phyloP scores from a whole-genome alignment of 257 asterid genomes.

The Cinchona pubescens region DNA sequence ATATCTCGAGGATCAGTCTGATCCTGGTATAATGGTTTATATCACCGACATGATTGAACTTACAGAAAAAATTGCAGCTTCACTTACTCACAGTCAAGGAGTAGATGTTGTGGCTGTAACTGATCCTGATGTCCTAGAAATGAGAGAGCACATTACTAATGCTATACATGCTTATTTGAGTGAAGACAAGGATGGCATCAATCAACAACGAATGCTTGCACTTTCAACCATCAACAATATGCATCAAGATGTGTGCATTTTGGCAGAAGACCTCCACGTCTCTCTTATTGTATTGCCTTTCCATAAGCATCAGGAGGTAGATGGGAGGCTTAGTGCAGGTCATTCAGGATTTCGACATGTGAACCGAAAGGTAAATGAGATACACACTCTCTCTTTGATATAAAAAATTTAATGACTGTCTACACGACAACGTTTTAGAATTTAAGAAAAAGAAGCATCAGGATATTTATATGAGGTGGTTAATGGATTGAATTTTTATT shows the following conservation, averaged over 20 bases:
- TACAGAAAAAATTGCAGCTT: constrained; percentile 69
- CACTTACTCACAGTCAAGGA: constrained; percentile 50
- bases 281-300: constrained; percentile 72
- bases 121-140: constrained; percentile 53
- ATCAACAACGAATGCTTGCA: constrained; percentile 57
- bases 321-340: constrained; percentile 64
- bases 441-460: background rate
- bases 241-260: constrained; percentile 79
- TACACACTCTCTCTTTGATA: background rate
- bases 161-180: constrained; percentile 35
- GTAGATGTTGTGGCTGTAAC: constrained; percentile 53
- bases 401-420: too few relatives aligned
- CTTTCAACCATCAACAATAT: constrained; percentile 64
- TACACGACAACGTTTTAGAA: background rate
- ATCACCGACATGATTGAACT: constrained; percentile 78
- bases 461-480: too few relatives aligned
- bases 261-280: constrained; percentile 67
- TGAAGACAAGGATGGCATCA: constrained; percentile 58
- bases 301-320: constrained; percentile 66
- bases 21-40: constrained; percentile 70
- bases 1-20: constrained; percentile 59
- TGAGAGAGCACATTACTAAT: constrained; percentile 55
- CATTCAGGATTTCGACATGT: constrained; percentile 77
- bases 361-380: constrained; percentile 62
- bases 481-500: background rate